Evolutionary conservation across 805 yeast species (phyloP).

Genomic region (Alloascoidea hylecoeti): DNA sequence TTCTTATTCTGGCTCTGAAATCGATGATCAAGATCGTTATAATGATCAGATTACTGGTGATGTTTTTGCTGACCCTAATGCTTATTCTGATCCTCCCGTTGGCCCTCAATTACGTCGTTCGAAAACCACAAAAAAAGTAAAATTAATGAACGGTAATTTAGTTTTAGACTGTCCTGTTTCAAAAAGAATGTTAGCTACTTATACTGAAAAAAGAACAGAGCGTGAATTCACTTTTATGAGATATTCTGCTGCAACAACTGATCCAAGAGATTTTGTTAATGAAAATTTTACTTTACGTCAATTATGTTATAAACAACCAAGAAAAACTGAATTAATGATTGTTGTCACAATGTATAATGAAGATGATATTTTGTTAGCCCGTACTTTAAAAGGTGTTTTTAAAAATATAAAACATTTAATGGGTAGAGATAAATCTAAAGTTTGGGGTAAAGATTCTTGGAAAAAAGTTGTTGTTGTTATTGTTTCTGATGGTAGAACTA

Average conservation of each 20-base stretch:
- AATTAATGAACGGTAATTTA: conserved; percentile 60
- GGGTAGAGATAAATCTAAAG: conserved; percentile 42
- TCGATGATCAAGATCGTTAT: conserved; percentile 5
- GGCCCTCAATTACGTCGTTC: conserved; percentile 16
- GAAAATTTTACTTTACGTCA: conserved; percentile 75
- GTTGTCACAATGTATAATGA: conserved; percentile 89
- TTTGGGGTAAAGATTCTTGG: conserved; percentile 97
- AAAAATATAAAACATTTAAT: conserved; percentile 70
- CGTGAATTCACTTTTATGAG: conserved; percentile 78
- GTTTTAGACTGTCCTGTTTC: conserved; percentile 85
- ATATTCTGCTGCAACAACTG: conserved; percentile 89
- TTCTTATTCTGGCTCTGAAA: conserved; percentile 12
- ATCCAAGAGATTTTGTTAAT: conserved; percentile 54
- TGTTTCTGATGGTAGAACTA: conserved; percentile 85
- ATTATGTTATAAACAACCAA: conserved; percentile 58
- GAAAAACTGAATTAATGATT: conserved; percentile 75
- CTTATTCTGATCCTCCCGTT: conserved; percentile 11
- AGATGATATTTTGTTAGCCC: conserved; percentile 64
- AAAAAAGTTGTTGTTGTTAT: conserved; percentile 82
- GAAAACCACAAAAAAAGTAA: conserved; percentile 27
- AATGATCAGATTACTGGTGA: conserved; percentile 6
- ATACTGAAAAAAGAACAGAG: conserved; percentile 27
- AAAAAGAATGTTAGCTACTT: conserved; percentile 43
- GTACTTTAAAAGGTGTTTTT: conserved; percentile 84
- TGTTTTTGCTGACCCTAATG: conserved; percentile 3